Evolutionary conservation across 2,329 filamentous ascomycete genomes (phyloP).

Genomic region (Claviceps pusilla): DNA sequence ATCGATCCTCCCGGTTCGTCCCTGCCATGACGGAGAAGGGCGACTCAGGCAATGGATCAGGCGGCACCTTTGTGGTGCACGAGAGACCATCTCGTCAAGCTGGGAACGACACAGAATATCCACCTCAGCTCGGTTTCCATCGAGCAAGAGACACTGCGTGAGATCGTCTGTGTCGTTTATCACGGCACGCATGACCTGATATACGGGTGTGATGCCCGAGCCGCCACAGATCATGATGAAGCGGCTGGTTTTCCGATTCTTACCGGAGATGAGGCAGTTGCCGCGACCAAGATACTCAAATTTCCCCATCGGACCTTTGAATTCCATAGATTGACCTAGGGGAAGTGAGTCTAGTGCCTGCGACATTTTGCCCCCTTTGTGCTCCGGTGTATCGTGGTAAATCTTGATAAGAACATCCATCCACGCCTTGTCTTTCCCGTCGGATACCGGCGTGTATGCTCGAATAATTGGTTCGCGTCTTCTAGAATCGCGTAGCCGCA

Average conservation of each 20-base stretch:
- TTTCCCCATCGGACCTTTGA: slow-evolving; percentile 79
- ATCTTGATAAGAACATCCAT: slow-evolving; percentile 72
- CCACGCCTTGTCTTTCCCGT: slow-evolving; percentile 41
- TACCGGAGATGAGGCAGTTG: slow-evolving; percentile 43
- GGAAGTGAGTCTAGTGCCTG: slow-evolving; percentile 60
- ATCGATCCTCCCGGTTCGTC: slow-evolving; percentile 52
- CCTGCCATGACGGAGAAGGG: slow-evolving; percentile 49
- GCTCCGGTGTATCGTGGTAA: slow-evolving; percentile 47
- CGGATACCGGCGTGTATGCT: slow-evolving; percentile 73
- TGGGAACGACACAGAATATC: slow-evolving; percentile 72
- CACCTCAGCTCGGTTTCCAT: slow-evolving; percentile 62
- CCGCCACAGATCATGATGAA: slow-evolving; percentile 84
- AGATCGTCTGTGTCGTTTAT: slow-evolving; percentile 47
- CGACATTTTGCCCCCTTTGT: slow-evolving; percentile 65
- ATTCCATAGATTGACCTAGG: slow-evolving; percentile 58
- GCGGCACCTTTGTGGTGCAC: slow-evolving; percentile 41
- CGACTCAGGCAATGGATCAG: slow-evolving; percentile 57
- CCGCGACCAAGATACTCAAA: slow-evolving; percentile 66
- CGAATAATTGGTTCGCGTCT: slow-evolving; percentile 62
- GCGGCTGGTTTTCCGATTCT: slow-evolving; percentile 39
- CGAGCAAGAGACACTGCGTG: slow-evolving; percentile 57
- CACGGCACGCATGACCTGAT: slow-evolving; percentile 63
- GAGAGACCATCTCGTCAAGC: slow-evolving; percentile 46
- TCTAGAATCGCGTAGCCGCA: slow-evolving; percentile 59
- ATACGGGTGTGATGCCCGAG: slow-evolving; percentile 85